Conservation (phyloP, 2,329 filamentous ascomycete species). For the Fulvia fulva region DNA sequence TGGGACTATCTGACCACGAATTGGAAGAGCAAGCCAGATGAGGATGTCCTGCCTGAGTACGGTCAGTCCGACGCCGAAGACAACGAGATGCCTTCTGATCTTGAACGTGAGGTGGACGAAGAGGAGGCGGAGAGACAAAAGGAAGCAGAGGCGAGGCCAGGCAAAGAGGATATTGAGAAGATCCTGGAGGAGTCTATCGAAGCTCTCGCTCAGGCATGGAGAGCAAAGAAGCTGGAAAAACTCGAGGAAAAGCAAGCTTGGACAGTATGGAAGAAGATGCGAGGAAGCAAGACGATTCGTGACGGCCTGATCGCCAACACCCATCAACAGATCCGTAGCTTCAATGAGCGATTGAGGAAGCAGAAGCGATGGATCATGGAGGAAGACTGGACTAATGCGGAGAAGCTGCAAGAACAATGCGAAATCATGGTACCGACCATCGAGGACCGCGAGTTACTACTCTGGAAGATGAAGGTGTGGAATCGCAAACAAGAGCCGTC, state of each 20-base stretch:
- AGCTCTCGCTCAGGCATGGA: slow-evolving; percentile 54
- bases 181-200: slow-evolving; percentile 55
- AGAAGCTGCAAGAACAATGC: slow-evolving; percentile 55
- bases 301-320: slow-evolving; percentile 44
- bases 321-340: slow-evolving; percentile 40
- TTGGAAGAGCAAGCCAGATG: slow-evolving; percentile 34
- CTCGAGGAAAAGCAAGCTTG: slow-evolving; percentile 56
- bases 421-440: slow-evolving; percentile 62
- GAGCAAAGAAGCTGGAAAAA: slow-evolving; percentile 53
- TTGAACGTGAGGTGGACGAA: slow-evolving; percentile 29
- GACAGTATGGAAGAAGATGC: slow-evolving; percentile 58
- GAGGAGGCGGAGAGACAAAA: slow-evolving; percentile 51
- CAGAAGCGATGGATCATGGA: slow-evolving; percentile 51
- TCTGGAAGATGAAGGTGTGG: slow-evolving; percentile 46
- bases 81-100: slow-evolving; percentile 12
- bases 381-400: slow-evolving; percentile 51
- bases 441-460: slow-evolving; percentile 53
- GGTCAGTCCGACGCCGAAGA: slow-evolving; percentile 10
- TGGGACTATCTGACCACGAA: slow-evolving; percentile 29
- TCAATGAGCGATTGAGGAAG: slow-evolving; percentile 54
- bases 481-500: slow-evolving; percentile 27
- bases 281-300: slow-evolving; percentile 38
- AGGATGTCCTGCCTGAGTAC: slow-evolving; percentile 24
- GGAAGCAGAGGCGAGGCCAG: slow-evolving; percentile 18
- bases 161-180: slow-evolving; percentile 46